phyloP scores from a whole-genome alignment of 371 early-diverging fungal genomes.

The Chytridium lagenaria region DNA sequence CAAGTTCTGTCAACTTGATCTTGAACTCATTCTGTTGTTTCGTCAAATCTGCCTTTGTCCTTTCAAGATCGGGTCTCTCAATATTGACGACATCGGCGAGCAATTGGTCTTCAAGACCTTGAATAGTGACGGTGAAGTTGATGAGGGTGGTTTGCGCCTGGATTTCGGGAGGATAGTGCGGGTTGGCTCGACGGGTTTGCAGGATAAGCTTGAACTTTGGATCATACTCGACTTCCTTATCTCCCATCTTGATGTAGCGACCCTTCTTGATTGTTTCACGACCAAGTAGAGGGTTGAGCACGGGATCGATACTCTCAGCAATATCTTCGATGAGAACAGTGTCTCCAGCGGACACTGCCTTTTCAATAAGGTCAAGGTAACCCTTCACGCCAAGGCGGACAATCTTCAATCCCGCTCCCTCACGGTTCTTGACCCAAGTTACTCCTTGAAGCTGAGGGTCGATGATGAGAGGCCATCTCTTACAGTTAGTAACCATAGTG shows the following conservation, averaged over 20 bases:
- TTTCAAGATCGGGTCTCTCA: conserved; percentile 66
- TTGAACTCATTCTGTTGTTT: conserved; percentile 74
- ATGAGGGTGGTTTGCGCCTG: conserved; percentile 69
- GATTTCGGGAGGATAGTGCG: conserved; percentile 71
- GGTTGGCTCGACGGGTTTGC: conserved; percentile 66
- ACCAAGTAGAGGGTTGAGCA: conserved; percentile 64
- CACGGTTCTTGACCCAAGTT: conserved; percentile 66
- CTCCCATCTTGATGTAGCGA: conserved; percentile 64
- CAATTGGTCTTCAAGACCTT: conserved; percentile 68
- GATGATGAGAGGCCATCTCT: conserved; percentile 69
- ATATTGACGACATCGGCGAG: conserved; percentile 70
- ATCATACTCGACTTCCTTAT: conserved; percentile 71
- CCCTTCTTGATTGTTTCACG: conserved; percentile 72
- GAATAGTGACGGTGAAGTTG: conserved; percentile 68
- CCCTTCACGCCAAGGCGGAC: conserved; percentile 62
- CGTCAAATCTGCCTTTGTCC: conserved; percentile 66
- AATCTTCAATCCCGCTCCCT: conserved; percentile 57
- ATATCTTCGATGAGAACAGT: conserved; percentile 66
- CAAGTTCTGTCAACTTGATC: conserved; percentile 65
- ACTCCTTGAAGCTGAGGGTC: conserved; percentile 71
- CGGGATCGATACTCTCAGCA: conserved; percentile 62
- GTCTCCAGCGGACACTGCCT: conserved; percentile 64
- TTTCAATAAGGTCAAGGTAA: conserved; percentile 65
- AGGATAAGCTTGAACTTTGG: conserved; percentile 64
- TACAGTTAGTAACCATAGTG: conserved; percentile 64